A percentile compares a stretch with the other conserved stretches of the same genome.
Conservation (phyloP, 1,139 yeast species). For the Debaryomyces udenii region DNA sequence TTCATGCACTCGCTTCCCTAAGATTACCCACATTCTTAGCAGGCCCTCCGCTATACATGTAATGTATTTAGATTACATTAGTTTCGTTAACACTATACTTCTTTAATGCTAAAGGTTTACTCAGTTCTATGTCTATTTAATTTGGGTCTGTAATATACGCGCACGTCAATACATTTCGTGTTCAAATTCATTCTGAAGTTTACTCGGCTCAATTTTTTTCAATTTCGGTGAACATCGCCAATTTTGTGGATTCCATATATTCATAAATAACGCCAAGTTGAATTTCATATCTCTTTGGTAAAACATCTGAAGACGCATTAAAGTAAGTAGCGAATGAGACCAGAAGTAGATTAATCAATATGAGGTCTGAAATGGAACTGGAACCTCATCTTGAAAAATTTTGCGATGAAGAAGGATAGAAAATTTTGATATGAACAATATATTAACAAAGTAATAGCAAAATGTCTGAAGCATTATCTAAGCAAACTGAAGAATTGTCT, state of each 20-base stretch:
- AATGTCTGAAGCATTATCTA: constrained; percentile 57
- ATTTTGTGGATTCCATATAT: constrained; percentile 19
- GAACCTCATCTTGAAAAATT: constrained; percentile 17
- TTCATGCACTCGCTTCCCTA: too few relatives aligned
- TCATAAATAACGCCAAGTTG: constrained; percentile 5
- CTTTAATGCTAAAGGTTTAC: too few relatives aligned
- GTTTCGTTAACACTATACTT: not conserved
- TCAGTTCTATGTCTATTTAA: not conserved
- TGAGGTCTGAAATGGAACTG: not conserved
- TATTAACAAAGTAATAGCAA: constrained; percentile 8
- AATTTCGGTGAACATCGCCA: constrained; percentile 24
- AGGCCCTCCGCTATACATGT: too few relatives aligned
- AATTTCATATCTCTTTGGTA: constrained; percentile 1
- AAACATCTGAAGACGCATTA: constrained; percentile 2
- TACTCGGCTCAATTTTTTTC: constrained; percentile 31
- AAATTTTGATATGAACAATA: not conserved
- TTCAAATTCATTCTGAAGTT: constrained; percentile 17
- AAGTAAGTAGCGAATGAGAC: constrained; percentile 3
- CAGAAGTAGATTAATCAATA: too few relatives aligned
- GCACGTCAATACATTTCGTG: not conserved
- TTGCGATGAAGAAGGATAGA: constrained; percentile 9
- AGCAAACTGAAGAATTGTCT: constrained; percentile 56
- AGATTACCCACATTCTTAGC: too few relatives aligned
- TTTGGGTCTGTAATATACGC: constrained; percentile 10
- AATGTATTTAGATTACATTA: too few relatives aligned